A percentile compares a stretch with the other conserved stretches of the same genome.
Conservation (phyloP, 2,329 filamentous ascomycete species). For the Zelopaecilomyces penicillatus region DNA sequence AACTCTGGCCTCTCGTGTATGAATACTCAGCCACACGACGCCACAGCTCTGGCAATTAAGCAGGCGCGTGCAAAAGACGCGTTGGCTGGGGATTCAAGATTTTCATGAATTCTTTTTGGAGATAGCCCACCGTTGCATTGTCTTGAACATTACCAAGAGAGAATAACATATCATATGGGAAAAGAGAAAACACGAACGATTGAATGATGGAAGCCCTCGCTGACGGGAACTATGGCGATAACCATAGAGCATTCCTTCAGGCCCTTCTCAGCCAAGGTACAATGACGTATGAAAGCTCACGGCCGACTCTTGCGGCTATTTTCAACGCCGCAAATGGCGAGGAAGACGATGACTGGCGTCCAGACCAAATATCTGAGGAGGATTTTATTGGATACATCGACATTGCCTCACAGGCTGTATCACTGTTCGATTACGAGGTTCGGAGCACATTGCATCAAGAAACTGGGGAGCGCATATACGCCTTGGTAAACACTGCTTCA, state of each 20-base stretch:
- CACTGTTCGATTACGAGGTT: slow-evolving; percentile 81
- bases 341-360: slow-evolving; percentile 31
- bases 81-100: too few relatives aligned
- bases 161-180: too few relatives aligned
- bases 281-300: slow-evolving; percentile 66
- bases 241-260: slow-evolving; percentile 84
- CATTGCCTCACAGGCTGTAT: slow-evolving; percentile 62
- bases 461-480: slow-evolving; percentile 61
- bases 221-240: slow-evolving; percentile 41
- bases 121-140: not conserved
- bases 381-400: slow-evolving; percentile 62
- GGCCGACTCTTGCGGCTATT: slow-evolving; percentile 68
- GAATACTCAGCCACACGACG: too few relatives aligned
- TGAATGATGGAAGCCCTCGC: slow-evolving; percentile 20
- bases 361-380: slow-evolving; percentile 58
- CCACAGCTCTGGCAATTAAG: too few relatives aligned
- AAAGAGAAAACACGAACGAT: too few relatives aligned
- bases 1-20: too few relatives aligned
- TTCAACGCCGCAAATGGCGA: slow-evolving; percentile 44
- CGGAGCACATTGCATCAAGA: slow-evolving; percentile 63
- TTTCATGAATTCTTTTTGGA: too few relatives aligned
- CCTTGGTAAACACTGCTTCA: slow-evolving; percentile 79
- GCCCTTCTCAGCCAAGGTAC: slow-evolving; percentile 72
- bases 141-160: not conserved
- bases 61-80: too few relatives aligned